A percentile compares a stretch with the other conserved stretches of the same genome.
phyloP scores from a whole-genome alignment of 148 eudicot species.

The Fallopia convolvulus region DNA sequence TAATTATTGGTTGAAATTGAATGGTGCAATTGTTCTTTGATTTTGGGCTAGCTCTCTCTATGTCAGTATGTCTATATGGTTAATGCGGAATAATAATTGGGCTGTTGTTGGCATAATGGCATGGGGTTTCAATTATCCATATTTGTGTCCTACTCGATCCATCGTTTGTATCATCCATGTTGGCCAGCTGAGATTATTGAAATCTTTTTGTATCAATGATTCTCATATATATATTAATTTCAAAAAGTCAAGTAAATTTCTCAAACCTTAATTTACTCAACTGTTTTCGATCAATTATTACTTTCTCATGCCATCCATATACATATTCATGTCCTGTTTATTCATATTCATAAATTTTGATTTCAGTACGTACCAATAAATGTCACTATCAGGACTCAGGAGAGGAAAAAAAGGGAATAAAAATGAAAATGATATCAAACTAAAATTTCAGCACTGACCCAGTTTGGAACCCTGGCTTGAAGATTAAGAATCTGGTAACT shows the following conservation, averaged over 20 bases:
- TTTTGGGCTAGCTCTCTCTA: background rate
- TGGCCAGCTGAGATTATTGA: background rate
- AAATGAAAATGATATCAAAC: background rate
- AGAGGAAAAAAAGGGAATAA: background rate
- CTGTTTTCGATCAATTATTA: background rate
- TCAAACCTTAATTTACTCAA: background rate
- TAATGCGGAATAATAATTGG: background rate
- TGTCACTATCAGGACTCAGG: background rate
- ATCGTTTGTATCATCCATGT: background rate
- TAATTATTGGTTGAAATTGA: background rate
- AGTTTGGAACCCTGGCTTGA: background rate
- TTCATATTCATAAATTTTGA: no score
- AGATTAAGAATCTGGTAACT: constrained; percentile 8
- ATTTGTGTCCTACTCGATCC: background rate
- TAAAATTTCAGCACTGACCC: background rate
- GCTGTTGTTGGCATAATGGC: background rate
- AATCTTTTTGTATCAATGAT: constrained; percentile 5
- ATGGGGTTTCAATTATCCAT: background rate
- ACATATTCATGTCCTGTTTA: no score
- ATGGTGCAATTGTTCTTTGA: background rate
- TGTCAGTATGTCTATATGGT: background rate
- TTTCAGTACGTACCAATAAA: no score
- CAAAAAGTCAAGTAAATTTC: background rate
- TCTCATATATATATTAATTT: background rate
- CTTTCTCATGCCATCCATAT: background rate